Evolutionary conservation across 169 alveolate genomes (phyloP).

Genomic region (Babesia ovis): DNA sequence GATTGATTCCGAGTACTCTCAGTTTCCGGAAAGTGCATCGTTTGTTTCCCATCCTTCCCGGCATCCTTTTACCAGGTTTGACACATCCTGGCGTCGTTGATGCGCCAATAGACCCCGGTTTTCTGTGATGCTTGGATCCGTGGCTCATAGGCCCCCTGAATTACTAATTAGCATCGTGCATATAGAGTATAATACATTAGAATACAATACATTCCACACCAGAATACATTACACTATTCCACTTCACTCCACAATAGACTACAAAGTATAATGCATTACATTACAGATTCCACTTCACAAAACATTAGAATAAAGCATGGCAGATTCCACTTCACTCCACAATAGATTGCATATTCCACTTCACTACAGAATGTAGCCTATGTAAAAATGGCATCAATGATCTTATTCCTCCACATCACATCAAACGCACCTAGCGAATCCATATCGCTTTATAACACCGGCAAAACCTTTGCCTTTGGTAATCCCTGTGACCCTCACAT

Average conservation of each 20-base stretch:
- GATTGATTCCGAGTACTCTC: conserved; percentile 88
- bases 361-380: no score
- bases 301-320: no score
- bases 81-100: conserved; percentile 93
- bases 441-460: conserved; percentile 91
- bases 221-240: neutral
- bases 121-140: conserved; percentile 92
- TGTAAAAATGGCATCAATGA: no score
- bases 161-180: neutral
- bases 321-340: no score
- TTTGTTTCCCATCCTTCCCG: conserved; percentile 90
- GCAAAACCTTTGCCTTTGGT: conserved; percentile 92
- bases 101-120: conserved; percentile 91
- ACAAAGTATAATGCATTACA: no score
- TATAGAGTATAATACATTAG: no score
- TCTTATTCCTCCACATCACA: neutral
- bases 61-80: conserved; percentile 91
- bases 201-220: no score
- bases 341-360: no score
- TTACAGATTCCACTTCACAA: no score
- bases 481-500: conserved; percentile 86
- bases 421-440: conserved; percentile 81
- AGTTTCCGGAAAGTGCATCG: conserved; percentile 79
- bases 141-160: conserved; percentile 89
- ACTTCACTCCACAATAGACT: neutral